Percentiles rank a stretch among this genome's conserved stretches.
Evolutionary conservation across 768 basidiomycete genomes (phyloP).

Genomic region (Kwoniella pini): DNA sequence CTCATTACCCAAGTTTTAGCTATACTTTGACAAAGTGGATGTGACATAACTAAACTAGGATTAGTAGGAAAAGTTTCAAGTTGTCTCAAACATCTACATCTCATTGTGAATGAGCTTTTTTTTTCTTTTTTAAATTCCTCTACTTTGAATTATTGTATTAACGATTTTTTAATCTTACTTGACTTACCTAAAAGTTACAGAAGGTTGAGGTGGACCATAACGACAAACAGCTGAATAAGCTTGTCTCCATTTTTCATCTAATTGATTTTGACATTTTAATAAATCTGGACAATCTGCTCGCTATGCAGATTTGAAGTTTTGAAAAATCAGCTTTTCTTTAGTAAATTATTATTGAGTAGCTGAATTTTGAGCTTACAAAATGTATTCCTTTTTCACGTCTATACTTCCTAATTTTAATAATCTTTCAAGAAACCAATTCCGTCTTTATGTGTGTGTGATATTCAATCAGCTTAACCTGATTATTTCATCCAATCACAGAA

Average conservation of each 20-base stretch:
- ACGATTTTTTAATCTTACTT: not conserved
- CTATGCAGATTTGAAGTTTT: too few species aligned
- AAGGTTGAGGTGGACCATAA: slow-evolving; percentile 62
- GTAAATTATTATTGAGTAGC: too few species aligned
- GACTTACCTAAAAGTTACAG: slow-evolving; percentile 40
- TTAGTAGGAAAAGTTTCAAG: slow-evolving; percentile 76
- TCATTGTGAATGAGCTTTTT: slow-evolving; percentile 70
- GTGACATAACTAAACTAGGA: slow-evolving; percentile 80
- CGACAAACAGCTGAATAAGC: slow-evolving; percentile 83
- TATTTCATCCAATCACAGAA: too few species aligned
- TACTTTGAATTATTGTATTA: not conserved
- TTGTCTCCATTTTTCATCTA: slow-evolving; percentile 92
- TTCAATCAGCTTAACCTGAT: not conserved
- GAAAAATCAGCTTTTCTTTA: too few species aligned
- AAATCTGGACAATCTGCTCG: slow-evolving; percentile 83
- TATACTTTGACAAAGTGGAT: slow-evolving; percentile 82
- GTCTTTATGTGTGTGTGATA: slow-evolving; percentile 60
- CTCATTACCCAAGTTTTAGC: slow-evolving; percentile 87
- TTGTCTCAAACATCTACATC: slow-evolving; percentile 80
- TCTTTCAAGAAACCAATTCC: slow-evolving; percentile 94
- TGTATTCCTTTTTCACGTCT: slow-evolving; percentile 87
- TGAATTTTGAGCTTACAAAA: slow-evolving; percentile 57
- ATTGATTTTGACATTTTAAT: slow-evolving; percentile 70
- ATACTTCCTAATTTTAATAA: slow-evolving; percentile 87
- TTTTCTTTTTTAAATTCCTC: slow-evolving; percentile 1